Base-by-base conservation (phyloP, 1,139 yeast genomes). In the Debaryomyces subglobosus region DNA sequence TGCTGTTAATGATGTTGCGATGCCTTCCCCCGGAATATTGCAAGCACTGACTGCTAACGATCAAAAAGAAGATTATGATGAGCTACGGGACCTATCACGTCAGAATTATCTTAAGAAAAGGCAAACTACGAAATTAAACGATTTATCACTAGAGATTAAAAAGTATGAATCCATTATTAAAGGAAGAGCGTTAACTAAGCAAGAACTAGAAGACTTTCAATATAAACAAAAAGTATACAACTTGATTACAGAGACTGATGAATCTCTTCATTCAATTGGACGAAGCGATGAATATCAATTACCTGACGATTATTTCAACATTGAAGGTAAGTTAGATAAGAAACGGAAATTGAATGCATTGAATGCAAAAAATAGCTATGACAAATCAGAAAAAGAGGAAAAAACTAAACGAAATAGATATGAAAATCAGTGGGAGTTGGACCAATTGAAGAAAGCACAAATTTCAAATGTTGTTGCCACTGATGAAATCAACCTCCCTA, bases 381-480 rank as follows among this genome's bases (percentile, higher is more conserved):
- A 59, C 30, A 56, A 57, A 23, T 67, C 61, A 46, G 13, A 50
- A 50, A 38, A 48, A 33, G 21, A 21, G 15, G 27, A 30, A 47
- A 49, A 24, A 39, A 44, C 39, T 33, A 50, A 39, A 21, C 57
- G 51, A 44, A 53, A 68, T 32, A 47, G 52, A 18, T 77, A 72
- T 56, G 77, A 72, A 42, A 77, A 75, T 43, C 77, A 74, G 46
- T 88, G 95, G 95, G 94, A 86, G 58, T 58, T 65, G 2, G 84
- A 82, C 24, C 92, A 87, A 59, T 65, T 79, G 16, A 61, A 70
- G n/a, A 77, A 78, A 51, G 86, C 86, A 0, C 67, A 65, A 44
- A 66, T 54, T 55, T 56, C 53, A 4, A 61, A 61, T 40, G 57
- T 62, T 5, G 43, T 27, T 12, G 16, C 43, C n/a, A 65, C 74